Evolutionary conservation across 441 rosid species (phyloP).

Genomic region (Eruca vesicaria): DNA sequence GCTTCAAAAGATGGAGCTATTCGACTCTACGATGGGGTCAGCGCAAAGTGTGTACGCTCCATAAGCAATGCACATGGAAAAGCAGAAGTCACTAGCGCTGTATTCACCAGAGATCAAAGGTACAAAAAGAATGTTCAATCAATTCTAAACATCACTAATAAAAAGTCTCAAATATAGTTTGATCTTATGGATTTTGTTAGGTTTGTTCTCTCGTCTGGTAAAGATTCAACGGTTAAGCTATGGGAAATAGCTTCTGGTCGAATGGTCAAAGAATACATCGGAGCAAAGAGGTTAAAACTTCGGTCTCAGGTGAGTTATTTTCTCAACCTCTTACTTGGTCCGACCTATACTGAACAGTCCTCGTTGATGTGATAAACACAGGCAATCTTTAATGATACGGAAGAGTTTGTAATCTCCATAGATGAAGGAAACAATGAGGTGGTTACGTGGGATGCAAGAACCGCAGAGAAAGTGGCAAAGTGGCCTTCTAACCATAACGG

Average conservation of each 20-base stretch:
- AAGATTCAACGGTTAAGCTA: conserved; percentile 73
- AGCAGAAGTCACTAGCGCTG: conserved; percentile 70
- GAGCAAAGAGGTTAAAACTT: conserved; percentile 63
- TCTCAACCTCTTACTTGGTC: conserved; percentile 4
- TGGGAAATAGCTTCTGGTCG: conserved; percentile 86
- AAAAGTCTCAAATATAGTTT: too few species aligned
- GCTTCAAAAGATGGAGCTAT: conserved; percentile 86
- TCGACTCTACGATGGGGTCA: conserved; percentile 77
- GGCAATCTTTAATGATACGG: conserved; percentile 85
- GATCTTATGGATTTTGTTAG: conserved; percentile 36
- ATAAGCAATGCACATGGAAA: conserved; percentile 71
- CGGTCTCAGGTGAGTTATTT: conserved; percentile 61
- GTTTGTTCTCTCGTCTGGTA: conserved; percentile 83
- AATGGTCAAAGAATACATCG: conserved; percentile 74
- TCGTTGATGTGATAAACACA: conserved; percentile 32
- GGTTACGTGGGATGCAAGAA: conserved; percentile 77
- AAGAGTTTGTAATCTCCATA: conserved; percentile 68
- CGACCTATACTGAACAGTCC: not conserved
- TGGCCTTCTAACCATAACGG: conserved; percentile 80
- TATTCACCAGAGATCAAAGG: conserved; percentile 85
- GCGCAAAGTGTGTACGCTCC: conserved; percentile 62
- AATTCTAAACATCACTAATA: not conserved
- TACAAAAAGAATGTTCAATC: conserved; percentile 26
- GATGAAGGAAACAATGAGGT: conserved; percentile 46
- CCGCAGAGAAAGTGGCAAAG: conserved; percentile 68